Evolutionary conservation across 1,284 basidiomycete genomes (phyloP).

Genomic region (Bondarzewia mesenterica): DNA sequence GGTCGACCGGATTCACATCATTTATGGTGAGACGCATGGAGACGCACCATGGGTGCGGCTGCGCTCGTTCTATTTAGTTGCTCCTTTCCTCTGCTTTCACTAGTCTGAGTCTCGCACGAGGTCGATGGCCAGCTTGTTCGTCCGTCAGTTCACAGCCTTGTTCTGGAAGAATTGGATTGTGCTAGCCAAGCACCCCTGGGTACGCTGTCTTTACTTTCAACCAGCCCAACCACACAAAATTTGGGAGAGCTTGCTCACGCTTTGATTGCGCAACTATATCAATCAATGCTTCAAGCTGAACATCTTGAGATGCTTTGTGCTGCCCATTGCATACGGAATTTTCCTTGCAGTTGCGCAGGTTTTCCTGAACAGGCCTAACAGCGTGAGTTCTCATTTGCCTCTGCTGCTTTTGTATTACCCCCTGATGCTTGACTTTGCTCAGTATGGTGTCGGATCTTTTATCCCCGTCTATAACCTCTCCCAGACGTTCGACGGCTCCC

Average conservation of each 20-base stretch:
- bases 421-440: constrained; percentile 8
- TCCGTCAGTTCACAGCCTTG: constrained; percentile 55
- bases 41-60: too few relatives aligned
- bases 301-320: constrained; percentile 54
- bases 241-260: too few relatives aligned
- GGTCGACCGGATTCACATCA: too few relatives aligned
- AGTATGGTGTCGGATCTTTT: constrained; percentile 62
- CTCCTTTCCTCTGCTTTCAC: background rate
- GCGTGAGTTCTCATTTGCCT: constrained; percentile 29
- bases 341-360: constrained; percentile 60
- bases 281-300: constrained; percentile 39
- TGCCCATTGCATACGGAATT: constrained; percentile 62
- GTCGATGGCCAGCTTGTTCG: constrained; percentile 29
- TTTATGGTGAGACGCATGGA: too few relatives aligned
- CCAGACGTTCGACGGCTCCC: constrained; percentile 41
- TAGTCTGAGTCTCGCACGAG: background rate
- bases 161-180: constrained; percentile 75
- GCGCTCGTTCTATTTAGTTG: too few relatives aligned
- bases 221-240: background rate
- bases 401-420: background rate
- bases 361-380: constrained; percentile 47
- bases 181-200: constrained; percentile 53
- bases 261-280: background rate
- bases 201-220: constrained; percentile 26
- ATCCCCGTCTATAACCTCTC: constrained; percentile 41